Evolutionary conservation across 1,284 basidiomycete species (phyloP).

Genomic region (Rhizoctonia solani): DNA sequence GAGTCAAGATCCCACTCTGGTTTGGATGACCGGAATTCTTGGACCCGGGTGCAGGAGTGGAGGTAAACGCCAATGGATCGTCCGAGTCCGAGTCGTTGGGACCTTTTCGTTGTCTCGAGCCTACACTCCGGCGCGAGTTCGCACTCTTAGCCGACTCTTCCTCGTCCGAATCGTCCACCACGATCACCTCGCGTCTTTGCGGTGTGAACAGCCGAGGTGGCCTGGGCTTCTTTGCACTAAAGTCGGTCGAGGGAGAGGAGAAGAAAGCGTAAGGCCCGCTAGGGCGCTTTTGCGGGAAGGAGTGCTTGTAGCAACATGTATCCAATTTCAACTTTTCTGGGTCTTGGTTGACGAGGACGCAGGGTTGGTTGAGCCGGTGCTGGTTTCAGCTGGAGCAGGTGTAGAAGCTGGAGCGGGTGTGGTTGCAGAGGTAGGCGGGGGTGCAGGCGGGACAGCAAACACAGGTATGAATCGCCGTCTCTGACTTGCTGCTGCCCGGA

Average conservation of each 20-base stretch:
- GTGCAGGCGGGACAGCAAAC: constrained; percentile 17
- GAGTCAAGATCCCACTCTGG: not conserved
- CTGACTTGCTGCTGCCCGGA: constrained; percentile 3
- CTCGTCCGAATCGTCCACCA: constrained; percentile 26
- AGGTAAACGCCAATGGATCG: constrained; percentile 26
- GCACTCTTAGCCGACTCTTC: not conserved
- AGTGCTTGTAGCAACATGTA: constrained; percentile 1
- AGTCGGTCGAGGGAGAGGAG: constrained; percentile 23
- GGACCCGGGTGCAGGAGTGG: constrained; percentile 9
- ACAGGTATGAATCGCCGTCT: constrained; percentile 17
- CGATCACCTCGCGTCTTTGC: constrained; percentile 23
- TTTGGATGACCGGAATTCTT: not conserved
- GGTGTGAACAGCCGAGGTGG: constrained; percentile 16
- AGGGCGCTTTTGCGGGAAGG: constrained; percentile 4
- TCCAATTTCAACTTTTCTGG: not conserved
- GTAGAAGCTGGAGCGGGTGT: constrained; percentile 5
- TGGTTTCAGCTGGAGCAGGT: not conserved
- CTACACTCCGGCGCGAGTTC: not conserved
- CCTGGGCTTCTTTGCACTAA: constrained; percentile 28
- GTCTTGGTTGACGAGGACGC: not conserved
- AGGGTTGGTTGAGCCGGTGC: not conserved
- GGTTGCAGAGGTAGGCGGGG: not conserved
- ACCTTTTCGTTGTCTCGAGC: not conserved
- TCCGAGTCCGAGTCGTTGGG: constrained; percentile 17
- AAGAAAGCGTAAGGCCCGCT: constrained; percentile 14